Percentiles rank a stretch among this genome's conserved stretches.
phyloP scores from a whole-genome alignment of 495 filamentous ascomycete genomes.

The Evernia prunastri region DNA sequence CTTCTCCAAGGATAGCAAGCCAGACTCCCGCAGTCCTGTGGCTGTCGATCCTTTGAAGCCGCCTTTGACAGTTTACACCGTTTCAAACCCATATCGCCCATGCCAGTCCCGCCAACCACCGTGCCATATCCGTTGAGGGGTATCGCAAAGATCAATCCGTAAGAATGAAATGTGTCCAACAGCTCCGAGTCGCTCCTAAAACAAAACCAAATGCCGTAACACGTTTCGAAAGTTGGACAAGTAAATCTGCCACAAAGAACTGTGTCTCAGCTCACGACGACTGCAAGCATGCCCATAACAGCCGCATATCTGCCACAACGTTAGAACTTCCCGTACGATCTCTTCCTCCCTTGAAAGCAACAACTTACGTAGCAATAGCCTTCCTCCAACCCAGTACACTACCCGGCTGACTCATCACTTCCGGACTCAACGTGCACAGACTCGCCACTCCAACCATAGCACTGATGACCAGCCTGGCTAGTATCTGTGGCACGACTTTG shows the following conservation, averaged over 20 bases:
- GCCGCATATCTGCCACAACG: constrained; percentile 16
- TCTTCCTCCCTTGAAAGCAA: neutral
- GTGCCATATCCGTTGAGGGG: constrained; percentile 6
- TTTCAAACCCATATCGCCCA: neutral
- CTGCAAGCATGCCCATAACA: constrained; percentile 22
- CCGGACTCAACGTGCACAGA: constrained; percentile 18
- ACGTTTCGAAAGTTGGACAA: neutral
- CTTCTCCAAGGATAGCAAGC: neutral
- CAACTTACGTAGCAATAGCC: constrained; percentile 15
- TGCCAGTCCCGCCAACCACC: neutral
- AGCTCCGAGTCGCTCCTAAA: neutral
- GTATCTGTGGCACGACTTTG: constrained; percentile 38
- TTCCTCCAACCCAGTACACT: constrained; percentile 10
- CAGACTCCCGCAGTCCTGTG: neutral
- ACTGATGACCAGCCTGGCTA: constrained; percentile 25
- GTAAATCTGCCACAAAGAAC: neutral
- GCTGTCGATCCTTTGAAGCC: neutral
- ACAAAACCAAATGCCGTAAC: neutral
- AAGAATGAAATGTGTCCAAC: neutral
- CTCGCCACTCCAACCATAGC: constrained; percentile 21
- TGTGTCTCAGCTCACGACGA: constrained; percentile 19
- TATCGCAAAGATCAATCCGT: neutral
- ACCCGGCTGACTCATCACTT: constrained; percentile 14
- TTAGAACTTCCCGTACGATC: neutral
- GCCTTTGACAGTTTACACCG: neutral